Evolutionary conservation across 208 protist genomes (phyloP).

Genomic region (Leptomonas pyrrhocoris): DNA sequence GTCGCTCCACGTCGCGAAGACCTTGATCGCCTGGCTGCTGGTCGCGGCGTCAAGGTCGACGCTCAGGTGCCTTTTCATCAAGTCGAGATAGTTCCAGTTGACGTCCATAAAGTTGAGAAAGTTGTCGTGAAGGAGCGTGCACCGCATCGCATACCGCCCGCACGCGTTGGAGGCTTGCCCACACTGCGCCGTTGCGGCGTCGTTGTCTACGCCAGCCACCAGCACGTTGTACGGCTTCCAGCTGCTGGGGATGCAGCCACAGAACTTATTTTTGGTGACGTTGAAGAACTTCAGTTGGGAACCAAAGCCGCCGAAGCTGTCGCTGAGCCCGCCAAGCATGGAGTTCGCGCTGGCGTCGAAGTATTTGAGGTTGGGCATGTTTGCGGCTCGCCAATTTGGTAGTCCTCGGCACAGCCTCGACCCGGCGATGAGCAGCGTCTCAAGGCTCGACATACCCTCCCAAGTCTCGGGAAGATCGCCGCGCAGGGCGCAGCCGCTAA

Average conservation of each 20-base stretch:
- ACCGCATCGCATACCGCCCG: constrained; percentile 9
- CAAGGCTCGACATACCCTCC: background rate
- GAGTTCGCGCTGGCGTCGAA: constrained; percentile 8
- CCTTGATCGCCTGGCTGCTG: background rate
- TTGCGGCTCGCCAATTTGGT: constrained; percentile 1
- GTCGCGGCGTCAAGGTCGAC: background rate
- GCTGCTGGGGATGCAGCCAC: constrained; percentile 6
- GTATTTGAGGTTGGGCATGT: constrained; percentile 2
- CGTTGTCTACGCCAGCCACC: constrained; percentile 1
- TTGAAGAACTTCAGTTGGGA: constrained; percentile 7
- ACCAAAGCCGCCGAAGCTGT: background rate
- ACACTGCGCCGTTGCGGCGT: background rate
- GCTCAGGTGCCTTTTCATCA: constrained; percentile 1
- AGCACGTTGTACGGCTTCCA: constrained; percentile 10
- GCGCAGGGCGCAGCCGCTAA: background rate
- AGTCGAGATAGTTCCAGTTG: constrained; percentile 8
- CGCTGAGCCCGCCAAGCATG: constrained; percentile 9
- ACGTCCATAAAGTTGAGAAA: constrained; percentile 12
- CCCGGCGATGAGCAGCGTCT: constrained; percentile 4
- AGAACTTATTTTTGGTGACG: constrained; percentile 13
- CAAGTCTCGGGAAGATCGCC: constrained; percentile 6
- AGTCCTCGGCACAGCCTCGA: constrained; percentile 5
- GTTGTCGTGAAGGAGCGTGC: background rate
- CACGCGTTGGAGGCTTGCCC: constrained; percentile 2
- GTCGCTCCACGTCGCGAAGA: background rate